phyloP scores from a whole-genome alignment of 2,329 filamentous ascomycete genomes.

The Colletotrichum tabaci region DNA sequence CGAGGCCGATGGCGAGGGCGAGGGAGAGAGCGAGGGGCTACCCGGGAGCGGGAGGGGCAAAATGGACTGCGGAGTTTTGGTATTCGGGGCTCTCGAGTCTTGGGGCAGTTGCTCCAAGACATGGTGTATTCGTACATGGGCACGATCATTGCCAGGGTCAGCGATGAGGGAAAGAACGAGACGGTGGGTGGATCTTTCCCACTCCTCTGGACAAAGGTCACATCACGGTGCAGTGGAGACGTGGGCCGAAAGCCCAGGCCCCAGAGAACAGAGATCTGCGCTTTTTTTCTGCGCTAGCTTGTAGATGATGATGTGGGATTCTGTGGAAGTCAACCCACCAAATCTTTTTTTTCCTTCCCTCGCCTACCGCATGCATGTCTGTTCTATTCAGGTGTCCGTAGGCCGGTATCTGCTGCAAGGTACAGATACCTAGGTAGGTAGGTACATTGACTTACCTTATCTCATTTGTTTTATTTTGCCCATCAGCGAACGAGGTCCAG shows the following conservation, averaged over 20 bases:
- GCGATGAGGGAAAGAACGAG: conserved; percentile 17
- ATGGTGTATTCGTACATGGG: not conserved
- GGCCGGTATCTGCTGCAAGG: too few species aligned
- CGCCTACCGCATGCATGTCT: not conserved
- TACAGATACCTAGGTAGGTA: too few species aligned
- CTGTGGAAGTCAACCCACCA: conserved; percentile 13
- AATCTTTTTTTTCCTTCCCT: not conserved
- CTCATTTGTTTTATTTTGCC: not conserved
- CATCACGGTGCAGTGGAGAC: conserved; percentile 11
- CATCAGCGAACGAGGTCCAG: conserved; percentile 27
- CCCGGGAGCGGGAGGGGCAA: not conserved
- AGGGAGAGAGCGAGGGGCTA: too few species aligned
- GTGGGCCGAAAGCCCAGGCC: conserved; percentile 34
- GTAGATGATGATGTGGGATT: conserved; percentile 27
- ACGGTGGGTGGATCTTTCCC: conserved; percentile 9
- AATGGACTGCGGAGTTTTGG: not conserved
- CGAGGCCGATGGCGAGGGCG: not conserved
- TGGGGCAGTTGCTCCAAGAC: conserved; percentile 2
- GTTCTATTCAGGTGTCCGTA: too few species aligned
- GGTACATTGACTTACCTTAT: not conserved
- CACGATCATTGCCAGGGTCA: conserved; percentile 2
- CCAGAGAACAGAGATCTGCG: conserved; percentile 43
- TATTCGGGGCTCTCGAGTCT: not conserved
- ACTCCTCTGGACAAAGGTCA: conserved; percentile 30
- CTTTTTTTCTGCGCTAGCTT: conserved; percentile 40